Conservation (phyloP, 164 flowering plant genomes). For the Magnolia changhungtana region DNA sequence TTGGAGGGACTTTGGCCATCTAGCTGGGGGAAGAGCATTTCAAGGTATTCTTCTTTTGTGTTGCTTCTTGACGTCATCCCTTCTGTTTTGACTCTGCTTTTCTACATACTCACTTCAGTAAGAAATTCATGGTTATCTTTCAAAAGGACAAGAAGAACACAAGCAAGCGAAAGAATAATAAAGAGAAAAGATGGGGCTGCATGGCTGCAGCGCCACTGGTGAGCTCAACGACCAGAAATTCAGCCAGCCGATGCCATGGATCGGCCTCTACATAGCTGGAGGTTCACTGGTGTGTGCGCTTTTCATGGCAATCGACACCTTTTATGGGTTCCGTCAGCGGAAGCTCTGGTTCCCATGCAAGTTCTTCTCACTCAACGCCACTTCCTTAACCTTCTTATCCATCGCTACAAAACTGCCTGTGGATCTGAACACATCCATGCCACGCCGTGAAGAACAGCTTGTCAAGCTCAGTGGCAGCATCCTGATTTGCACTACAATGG, state of each 20-base stretch:
- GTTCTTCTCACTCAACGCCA: conserved; percentile 55
- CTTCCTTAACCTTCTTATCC: conserved; percentile 44
- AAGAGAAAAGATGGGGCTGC: no score
- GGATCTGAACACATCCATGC: conserved; percentile 66
- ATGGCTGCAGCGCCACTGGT: no score
- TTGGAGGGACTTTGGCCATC: conserved; percentile 32
- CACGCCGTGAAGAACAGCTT: conserved; percentile 47
- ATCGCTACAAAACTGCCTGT: conserved; percentile 52
- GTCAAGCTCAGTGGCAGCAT: conserved; percentile 54
- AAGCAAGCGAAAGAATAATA: no score
- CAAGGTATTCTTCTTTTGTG: no score
- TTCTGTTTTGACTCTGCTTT: no score
- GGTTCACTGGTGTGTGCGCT: conserved; percentile 46
- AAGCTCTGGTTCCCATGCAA: conserved; percentile 64
- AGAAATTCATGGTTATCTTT: no score
- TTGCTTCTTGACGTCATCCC: no score
- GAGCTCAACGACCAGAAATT: conserved; percentile 34
- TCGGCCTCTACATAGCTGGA: conserved; percentile 43
- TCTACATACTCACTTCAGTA: no score
- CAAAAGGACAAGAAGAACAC: no score
- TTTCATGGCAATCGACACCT: conserved; percentile 48
- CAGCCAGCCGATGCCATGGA: conserved; percentile 9
- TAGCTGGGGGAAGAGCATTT: no score
- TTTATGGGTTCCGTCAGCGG: conserved; percentile 29
- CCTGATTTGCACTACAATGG: conserved; percentile 50